phyloP scores from a whole-genome alignment of 106 monocot genomes.

The Dioscorea alata region DNA sequence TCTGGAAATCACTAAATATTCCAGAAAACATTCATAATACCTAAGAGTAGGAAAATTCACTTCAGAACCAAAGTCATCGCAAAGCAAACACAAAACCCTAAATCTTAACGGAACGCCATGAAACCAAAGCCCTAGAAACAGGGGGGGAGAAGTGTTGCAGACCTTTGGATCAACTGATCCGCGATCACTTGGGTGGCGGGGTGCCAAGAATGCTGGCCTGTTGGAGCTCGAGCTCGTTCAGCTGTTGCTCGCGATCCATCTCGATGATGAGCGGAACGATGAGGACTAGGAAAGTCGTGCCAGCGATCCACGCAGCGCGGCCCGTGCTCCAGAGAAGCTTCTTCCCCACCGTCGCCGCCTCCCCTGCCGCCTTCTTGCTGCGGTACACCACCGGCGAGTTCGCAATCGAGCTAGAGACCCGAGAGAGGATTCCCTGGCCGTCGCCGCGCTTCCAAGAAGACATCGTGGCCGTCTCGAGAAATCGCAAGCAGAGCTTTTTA shows the following conservation, averaged over 20 bases:
- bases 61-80: no score
- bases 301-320: conserved; percentile 78
- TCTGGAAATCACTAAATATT: no score
- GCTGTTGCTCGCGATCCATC: conserved; percentile 83
- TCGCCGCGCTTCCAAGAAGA: not conserved
- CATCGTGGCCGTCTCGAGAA: not conserved
- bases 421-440: conserved; percentile 30
- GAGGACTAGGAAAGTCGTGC: conserved; percentile 78
- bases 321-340: conserved; percentile 76
- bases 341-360: conserved; percentile 42
- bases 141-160: no score
- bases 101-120: no score
- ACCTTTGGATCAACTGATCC: no score
- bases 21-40: no score
- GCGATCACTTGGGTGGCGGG: conserved; percentile 10
- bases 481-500: no score
- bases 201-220: conserved; percentile 74
- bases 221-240: conserved; percentile 68
- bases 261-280: conserved; percentile 75
- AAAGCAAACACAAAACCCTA: no score
- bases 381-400: conserved; percentile 41
- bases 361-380: conserved; percentile 41
- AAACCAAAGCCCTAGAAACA: no score
- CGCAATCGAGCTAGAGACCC: conserved; percentile 39
- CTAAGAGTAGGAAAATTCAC: no score